These are phyloP conservation scores for Podospora pseudoanserina DNA, from an alignment of 495 filamentous ascomycete species.

Conservation along the genomic window DNA sequence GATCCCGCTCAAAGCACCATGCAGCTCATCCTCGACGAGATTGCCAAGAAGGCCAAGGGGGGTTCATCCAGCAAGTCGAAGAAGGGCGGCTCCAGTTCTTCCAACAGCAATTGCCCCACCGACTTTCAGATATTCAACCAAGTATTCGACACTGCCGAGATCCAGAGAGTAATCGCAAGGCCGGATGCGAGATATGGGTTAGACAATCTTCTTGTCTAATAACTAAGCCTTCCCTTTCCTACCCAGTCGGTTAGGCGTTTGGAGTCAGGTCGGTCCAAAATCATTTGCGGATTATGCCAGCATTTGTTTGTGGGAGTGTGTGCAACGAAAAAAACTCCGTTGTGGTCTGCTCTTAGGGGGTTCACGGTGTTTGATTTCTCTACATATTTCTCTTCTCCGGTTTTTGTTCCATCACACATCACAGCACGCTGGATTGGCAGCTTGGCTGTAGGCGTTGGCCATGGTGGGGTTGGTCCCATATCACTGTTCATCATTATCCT, in stretches of 20 bases:
- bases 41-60: conserved; percentile 44
- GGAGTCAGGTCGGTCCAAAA: not conserved
- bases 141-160: conserved; percentile 41
- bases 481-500: not conserved
- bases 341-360: not conserved
- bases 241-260: not conserved
- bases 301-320: conserved; percentile 2
- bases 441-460: not conserved
- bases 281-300: conserved; percentile 4
- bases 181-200: conserved; percentile 47
- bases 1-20: conserved; percentile 44
- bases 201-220: conserved; percentile 27
- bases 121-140: conserved; percentile 44
- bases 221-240: not conserved
- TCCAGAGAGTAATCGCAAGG: conserved; percentile 38
- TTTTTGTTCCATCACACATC: not conserved
- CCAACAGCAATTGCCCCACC: conserved; percentile 27
- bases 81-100: conserved; percentile 28
- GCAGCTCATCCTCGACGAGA: conserved; percentile 45
- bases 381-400: not conserved
- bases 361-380: not conserved
- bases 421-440: conserved; percentile 4
- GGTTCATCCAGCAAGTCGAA: conserved; percentile 32
- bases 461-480: not conserved
- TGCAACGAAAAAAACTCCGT: not conserved